Base-by-base conservation (phyloP, 352 stramenopile genomes). In the Phytophthora macrochlamydospora region DNA sequence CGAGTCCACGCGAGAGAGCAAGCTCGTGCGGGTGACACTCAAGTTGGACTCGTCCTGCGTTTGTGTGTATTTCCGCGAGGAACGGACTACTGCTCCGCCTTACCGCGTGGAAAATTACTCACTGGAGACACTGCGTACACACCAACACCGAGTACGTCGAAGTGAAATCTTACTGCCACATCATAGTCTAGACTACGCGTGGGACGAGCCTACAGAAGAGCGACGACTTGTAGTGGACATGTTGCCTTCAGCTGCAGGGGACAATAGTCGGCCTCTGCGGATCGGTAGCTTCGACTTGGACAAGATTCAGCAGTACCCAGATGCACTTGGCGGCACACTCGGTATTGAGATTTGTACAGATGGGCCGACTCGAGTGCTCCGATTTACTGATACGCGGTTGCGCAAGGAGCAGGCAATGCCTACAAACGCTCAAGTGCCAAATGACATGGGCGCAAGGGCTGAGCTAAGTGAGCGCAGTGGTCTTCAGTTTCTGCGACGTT, bases 81-180 rank as follows among this genome's bases (percentile, higher is more conserved):
- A 94, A 64, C 87, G 70, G 31, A 89, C 82, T 5, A 92, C 78
- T 55, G 84, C 80, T 4, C 87, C 89, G 3, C 89, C 89, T 32
- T 96, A 95, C 62, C 87, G 89, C 18, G 84, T 96, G 35, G 89
- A 96, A 35, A 96, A 96, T 43, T 96, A 93, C 69, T 96, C 89
- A 30, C 62, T 96, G 14, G 89, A 96, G 66, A 96, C 89, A 18
- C 76, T 96, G 51, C 87, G 89, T 48, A 85, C 93, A 28, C 87
- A 96, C 37, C 89, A 95, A 62, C 81, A 91, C 35, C 76, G 85
- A 29, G 89, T 96, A 2, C 83, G 85, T 32, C 83, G 80, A 40
- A 94, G 86, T 69, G 89, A 96, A 42, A 93, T 95, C 58, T 56
- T 96, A 33, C 67, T 96, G 18, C 89, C 89, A 24, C 88, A 96